phyloP scores from a whole-genome alignment of 2,329 filamentous ascomycete genomes.

The Cytospora leucostoma region DNA sequence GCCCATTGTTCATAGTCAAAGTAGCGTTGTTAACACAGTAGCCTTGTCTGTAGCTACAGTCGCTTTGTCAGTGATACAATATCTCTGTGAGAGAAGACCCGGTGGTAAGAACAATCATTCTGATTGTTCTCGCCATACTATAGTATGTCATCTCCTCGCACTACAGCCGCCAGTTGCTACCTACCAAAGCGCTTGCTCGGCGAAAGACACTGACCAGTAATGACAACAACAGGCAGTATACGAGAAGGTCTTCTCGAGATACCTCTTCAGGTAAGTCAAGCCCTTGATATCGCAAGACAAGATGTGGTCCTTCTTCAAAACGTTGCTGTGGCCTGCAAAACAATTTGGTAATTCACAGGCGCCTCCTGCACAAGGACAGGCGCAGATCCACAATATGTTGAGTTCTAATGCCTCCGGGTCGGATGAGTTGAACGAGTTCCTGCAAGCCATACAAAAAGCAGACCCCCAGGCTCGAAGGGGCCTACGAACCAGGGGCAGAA shows the following conservation, averaged over 20 bases:
- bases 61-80: background rate
- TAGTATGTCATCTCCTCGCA: background rate
- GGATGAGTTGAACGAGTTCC: background rate
- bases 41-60: background rate
- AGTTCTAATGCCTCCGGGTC: background rate
- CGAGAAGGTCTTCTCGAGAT: background rate
- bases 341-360: background rate
- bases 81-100: background rate
- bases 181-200: background rate
- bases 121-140: background rate
- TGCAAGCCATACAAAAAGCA: background rate
- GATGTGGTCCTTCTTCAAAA: background rate
- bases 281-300: background rate
- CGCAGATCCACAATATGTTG: background rate
- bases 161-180: background rate
- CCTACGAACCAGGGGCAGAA: background rate
- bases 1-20: background rate
- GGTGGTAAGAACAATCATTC: too few species aligned
- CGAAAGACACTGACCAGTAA: background rate
- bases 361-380: background rate
- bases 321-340: background rate
- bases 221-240: background rate
- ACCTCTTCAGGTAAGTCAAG: background rate
- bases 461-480: background rate
- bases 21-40: background rate